These are phyloP conservation scores for Helminthosporium solani DNA, from an alignment of 2,329 filamentous ascomycete species.

Conservation along the genomic window DNA sequence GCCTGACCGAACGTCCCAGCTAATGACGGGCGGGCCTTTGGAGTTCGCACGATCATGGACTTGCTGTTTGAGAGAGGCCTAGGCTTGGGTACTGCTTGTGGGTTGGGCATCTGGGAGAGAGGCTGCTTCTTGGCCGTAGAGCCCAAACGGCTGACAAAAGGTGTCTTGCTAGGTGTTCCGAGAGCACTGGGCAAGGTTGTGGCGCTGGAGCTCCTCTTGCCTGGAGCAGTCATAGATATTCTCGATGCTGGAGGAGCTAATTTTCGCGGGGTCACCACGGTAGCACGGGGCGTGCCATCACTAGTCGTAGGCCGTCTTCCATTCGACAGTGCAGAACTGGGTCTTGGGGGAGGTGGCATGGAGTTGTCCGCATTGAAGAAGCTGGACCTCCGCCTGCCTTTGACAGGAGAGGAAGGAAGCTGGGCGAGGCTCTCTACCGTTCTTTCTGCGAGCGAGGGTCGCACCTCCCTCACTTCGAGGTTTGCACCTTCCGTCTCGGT, in stretches of 20 bases:
- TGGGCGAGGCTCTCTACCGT: conserved; percentile 82
- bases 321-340: conserved; percentile 60
- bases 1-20: conserved; percentile 39
- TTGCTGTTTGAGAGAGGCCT: conserved; percentile 39
- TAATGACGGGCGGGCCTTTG: conserved; percentile 33
- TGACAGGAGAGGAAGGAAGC: conserved; percentile 68
- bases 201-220: conserved; percentile 40
- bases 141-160: conserved; percentile 36
- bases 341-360: conserved; percentile 61
- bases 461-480: conserved; percentile 39
- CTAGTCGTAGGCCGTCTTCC: conserved; percentile 51
- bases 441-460: conserved; percentile 72
- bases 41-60: conserved; percentile 38
- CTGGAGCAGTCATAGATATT: conserved; percentile 39
- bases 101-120: conserved; percentile 26
- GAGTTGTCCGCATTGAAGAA: conserved; percentile 70
- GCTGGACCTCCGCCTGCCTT: conserved; percentile 63
- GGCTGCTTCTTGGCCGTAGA: conserved; percentile 34
- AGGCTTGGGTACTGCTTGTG: conserved; percentile 28
- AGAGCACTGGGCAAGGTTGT: conserved; percentile 18
- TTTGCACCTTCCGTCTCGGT: conserved; percentile 16
- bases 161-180: conserved; percentile 33
- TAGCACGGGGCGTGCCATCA: conserved; percentile 39
- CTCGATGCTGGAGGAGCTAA: conserved; percentile 15
- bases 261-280: conserved; percentile 34